Conservation (phyloP, 2,329 filamentous ascomycete genomes). For the Mycogone perniciosa region DNA sequence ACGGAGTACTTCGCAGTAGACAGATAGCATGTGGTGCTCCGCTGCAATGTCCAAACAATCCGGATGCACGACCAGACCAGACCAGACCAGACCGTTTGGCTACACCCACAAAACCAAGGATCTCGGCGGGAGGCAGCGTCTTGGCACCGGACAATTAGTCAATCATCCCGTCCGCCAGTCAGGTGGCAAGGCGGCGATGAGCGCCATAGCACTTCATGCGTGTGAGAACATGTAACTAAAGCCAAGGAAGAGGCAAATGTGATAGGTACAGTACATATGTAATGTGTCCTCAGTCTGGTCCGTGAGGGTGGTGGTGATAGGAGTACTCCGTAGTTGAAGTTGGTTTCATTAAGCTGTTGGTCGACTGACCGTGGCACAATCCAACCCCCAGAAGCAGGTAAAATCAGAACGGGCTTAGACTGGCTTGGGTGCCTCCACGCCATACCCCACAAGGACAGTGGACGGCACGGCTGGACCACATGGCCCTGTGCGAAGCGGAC, state of each 20-base stretch:
- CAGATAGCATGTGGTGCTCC: too few species aligned
- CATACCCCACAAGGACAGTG: neutral
- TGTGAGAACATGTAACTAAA: neutral
- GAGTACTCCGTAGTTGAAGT: neutral
- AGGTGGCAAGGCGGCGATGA: neutral
- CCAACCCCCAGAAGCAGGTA: conserved; percentile 8
- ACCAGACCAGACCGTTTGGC: too few species aligned
- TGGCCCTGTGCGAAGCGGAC: conserved; percentile 1
- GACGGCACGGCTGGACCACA: conserved; percentile 6
- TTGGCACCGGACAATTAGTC: neutral
- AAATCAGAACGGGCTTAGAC: conserved; percentile 9
- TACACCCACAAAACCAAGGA: neutral
- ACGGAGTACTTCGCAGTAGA: too few species aligned
- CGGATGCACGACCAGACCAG: too few species aligned
- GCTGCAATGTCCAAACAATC: too few species aligned
- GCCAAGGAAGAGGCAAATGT: conserved; percentile 2
- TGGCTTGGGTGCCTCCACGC: neutral
- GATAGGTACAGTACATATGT: too few species aligned
- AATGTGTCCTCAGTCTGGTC: too few species aligned
- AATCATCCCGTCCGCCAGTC: neutral
- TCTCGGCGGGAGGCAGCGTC: neutral
- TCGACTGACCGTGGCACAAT: conserved; percentile 1
- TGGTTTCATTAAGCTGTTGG: conserved; percentile 5
- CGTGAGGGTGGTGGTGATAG: too few species aligned
- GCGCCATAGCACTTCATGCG: neutral